Evolutionary conservation across 306 rosid species (phyloP).

Genomic region (Corylus americana): DNA sequence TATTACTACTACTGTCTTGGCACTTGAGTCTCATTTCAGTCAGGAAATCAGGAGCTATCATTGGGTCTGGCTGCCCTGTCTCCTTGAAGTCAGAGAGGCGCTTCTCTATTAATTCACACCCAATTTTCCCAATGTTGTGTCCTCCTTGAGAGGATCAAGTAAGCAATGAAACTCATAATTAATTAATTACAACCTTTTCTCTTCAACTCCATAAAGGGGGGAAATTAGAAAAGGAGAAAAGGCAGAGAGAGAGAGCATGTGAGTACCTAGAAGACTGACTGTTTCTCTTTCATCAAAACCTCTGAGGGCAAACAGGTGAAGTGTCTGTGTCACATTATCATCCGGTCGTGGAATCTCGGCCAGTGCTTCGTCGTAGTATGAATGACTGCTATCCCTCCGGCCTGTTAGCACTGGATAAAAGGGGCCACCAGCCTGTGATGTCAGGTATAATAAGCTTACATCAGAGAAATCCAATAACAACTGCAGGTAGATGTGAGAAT

Average conservation of each 20-base stretch:
- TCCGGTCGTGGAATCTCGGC: conserved; percentile 73
- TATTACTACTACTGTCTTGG: conserved; percentile 1
- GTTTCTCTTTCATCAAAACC: conserved; percentile 81
- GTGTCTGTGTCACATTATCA: conserved; percentile 55
- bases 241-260: neutral
- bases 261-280: conserved; percentile 80
- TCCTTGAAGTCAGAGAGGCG: conserved; percentile 70
- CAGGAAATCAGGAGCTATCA: conserved; percentile 58
- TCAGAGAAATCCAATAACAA: conserved; percentile 1
- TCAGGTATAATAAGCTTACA: conserved; percentile 6
- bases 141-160: conserved; percentile 57
- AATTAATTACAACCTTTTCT: neutral
- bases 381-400: conserved; percentile 60
- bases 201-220: conserved; percentile 7
- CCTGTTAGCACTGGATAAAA: conserved; percentile 79
- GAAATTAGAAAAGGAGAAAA: neutral
- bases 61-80: conserved; percentile 69
- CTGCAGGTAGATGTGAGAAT: too few relatives aligned
- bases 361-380: conserved; percentile 57
- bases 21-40: conserved; percentile 55
- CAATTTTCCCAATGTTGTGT: conserved; percentile 80
- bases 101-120: conserved; percentile 61
- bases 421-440: conserved; percentile 78
- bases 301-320: conserved; percentile 55
- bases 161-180: conserved; percentile 19